Evolutionary conservation across 169 alveolate species (phyloP).

Genomic region (Babesia ovata): DNA sequence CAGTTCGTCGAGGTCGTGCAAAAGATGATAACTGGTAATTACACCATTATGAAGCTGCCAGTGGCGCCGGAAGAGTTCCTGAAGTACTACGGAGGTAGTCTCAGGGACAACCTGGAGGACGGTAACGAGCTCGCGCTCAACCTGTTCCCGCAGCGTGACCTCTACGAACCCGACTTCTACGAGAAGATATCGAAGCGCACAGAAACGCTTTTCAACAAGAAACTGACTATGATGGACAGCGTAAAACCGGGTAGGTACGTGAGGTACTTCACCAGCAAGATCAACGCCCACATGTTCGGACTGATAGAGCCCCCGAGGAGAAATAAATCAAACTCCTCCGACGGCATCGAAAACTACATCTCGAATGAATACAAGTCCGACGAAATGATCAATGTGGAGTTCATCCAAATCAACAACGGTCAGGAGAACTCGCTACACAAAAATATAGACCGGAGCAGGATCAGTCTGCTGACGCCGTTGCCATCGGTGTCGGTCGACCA

Average conservation of each 20-base stretch:
- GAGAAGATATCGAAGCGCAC: slow-evolving; percentile 68
- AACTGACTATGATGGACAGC: slow-evolving; percentile 68
- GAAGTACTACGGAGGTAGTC: slow-evolving; percentile 82
- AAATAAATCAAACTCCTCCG: slow-evolving; percentile 11
- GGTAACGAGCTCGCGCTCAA: slow-evolving; percentile 83
- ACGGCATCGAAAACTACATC: slow-evolving; percentile 40
- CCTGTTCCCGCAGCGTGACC: slow-evolving; percentile 79
- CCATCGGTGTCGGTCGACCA: slow-evolving; percentile 60
- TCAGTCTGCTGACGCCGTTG: slow-evolving; percentile 66
- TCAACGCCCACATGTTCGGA: slow-evolving; percentile 69
- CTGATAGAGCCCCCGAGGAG: slow-evolving; percentile 67
- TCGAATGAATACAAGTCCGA: slow-evolving; percentile 62
- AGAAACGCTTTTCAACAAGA: slow-evolving; percentile 65
- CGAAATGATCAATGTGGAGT: slow-evolving; percentile 67
- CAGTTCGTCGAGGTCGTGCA: slow-evolving; percentile 82
- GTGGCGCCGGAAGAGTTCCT: slow-evolving; percentile 80
- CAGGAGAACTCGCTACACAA: slow-evolving; percentile 61
- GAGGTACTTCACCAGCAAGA: slow-evolving; percentile 59
- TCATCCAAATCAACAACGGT: slow-evolving; percentile 66
- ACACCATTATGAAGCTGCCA: slow-evolving; percentile 83
- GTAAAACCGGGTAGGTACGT: slow-evolving; percentile 67
- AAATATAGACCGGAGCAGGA: slow-evolving; percentile 64
- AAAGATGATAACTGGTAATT: slow-evolving; percentile 86
- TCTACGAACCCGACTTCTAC: slow-evolving; percentile 80
- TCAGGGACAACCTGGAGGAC: slow-evolving; percentile 83